A percentile compares a stretch with the other conserved stretches of the same genome.
Conservation (phyloP, 1,139 yeast species). For the Candida mesenterica region DNA sequence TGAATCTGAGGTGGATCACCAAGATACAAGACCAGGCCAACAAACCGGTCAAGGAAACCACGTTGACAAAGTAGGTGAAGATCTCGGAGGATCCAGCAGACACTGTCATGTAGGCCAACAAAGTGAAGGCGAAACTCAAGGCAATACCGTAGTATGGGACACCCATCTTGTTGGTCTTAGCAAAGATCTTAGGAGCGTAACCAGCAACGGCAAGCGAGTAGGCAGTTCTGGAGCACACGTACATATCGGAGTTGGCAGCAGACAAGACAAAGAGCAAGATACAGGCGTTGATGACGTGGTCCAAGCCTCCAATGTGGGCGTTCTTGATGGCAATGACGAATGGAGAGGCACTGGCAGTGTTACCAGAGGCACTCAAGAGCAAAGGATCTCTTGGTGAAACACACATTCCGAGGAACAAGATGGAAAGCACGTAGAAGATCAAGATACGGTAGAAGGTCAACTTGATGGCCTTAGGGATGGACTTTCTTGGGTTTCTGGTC, state of each 20-base stretch:
- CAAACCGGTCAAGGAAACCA: constrained; percentile 29
- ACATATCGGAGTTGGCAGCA: constrained; percentile 50
- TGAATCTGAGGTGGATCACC: constrained; percentile 59
- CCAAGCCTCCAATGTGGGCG: constrained; percentile 42
- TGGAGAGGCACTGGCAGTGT: constrained; percentile 75
- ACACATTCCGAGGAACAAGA: constrained; percentile 70
- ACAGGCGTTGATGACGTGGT: constrained; percentile 46
- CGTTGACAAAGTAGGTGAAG: constrained; percentile 27
- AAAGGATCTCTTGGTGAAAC: constrained; percentile 68
- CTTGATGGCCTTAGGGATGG: constrained; percentile 75
- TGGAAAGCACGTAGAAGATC: constrained; percentile 64
- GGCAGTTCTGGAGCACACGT: constrained; percentile 45
- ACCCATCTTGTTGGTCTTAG: constrained; percentile 62
- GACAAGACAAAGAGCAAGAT: constrained; percentile 45
- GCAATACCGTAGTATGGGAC: constrained; percentile 51
- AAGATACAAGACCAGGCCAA: constrained; percentile 30
- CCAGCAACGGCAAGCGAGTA: constrained; percentile 48
- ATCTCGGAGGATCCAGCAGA: constrained; percentile 22
- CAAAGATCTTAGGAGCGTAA: constrained; percentile 43
- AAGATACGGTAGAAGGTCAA: constrained; percentile 75
- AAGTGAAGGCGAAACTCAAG: constrained; percentile 33
- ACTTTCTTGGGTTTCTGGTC: constrained; percentile 69
- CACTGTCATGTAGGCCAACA: constrained; percentile 28
- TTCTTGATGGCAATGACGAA: constrained; percentile 54
- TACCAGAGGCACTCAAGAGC: constrained; percentile 41